phyloP scores from a whole-genome alignment of 768 basidiomycete genomes.

The Auricularia heimuer region DNA sequence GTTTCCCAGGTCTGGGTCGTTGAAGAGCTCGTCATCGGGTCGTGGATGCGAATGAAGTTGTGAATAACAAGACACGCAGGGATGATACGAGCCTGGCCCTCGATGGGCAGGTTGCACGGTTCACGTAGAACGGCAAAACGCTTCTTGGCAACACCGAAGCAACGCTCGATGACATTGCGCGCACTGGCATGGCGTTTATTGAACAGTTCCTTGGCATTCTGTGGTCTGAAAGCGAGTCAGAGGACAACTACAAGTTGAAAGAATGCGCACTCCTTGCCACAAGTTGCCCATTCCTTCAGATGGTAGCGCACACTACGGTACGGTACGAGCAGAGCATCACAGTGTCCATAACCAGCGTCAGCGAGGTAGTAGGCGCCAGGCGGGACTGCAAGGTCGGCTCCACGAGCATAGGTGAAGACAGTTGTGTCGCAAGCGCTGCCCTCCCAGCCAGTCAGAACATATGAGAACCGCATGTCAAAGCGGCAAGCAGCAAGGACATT shows the following conservation, averaged over 20 bases:
- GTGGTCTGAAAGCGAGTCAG: constrained; percentile 8
- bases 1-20: not conserved
- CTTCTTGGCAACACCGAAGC: constrained; percentile 15
- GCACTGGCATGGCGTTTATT: constrained; percentile 18
- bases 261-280: not conserved
- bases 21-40: constrained; percentile 7
- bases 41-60: constrained; percentile 24
- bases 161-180: constrained; percentile 15
- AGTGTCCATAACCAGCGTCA: constrained; percentile 23
- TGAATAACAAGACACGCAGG: constrained; percentile 20
- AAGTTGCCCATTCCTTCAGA: constrained; percentile 20
- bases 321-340: constrained; percentile 19
- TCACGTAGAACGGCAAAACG: constrained; percentile 14
- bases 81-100: constrained; percentile 20
- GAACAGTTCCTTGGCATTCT: constrained; percentile 14
- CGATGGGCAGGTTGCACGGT: constrained; percentile 12
- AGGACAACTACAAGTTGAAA: not conserved
- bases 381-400: constrained; percentile 15
- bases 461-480: constrained; percentile 19
- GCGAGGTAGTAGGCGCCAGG: constrained; percentile 22
- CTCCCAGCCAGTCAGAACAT: constrained; percentile 19
- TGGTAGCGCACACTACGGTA: constrained; percentile 25
- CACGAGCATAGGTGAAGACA: constrained; percentile 17
- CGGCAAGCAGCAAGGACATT: constrained; percentile 22
- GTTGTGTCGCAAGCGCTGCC: constrained; percentile 21